These are phyloP conservation scores for Pseudogymnoascus sp. DNA, from an alignment of 2,329 filamentous ascomycete genomes.

Conservation along the genomic window DNA sequence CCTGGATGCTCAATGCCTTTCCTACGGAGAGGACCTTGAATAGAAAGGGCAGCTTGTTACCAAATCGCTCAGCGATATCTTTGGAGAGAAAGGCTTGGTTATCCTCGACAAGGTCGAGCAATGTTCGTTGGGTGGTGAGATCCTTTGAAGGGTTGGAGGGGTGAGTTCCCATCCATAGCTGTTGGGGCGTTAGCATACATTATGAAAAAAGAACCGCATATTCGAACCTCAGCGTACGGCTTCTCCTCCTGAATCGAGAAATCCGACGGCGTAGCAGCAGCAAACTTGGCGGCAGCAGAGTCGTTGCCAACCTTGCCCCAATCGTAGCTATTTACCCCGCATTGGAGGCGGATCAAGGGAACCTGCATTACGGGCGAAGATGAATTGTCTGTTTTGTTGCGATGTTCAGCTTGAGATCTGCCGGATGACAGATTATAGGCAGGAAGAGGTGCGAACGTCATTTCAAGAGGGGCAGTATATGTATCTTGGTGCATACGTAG, in stretches of 20 bases:
- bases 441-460: conserved; percentile 8
- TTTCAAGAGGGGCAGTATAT: conserved; percentile 3
- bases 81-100: conserved; percentile 75
- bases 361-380: conserved; percentile 34
- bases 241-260: conserved; percentile 77
- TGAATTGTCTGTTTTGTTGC: neutral
- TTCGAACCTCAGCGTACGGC: conserved; percentile 80
- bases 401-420: conserved; percentile 5
- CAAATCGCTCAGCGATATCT: conserved; percentile 67
- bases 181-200: conserved; percentile 16
- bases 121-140: conserved; percentile 69
- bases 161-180: conserved; percentile 99
- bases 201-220: conserved; percentile 51
- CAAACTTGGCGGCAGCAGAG: conserved; percentile 84
- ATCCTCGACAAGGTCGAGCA: conserved; percentile 80
- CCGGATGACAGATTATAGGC: conserved; percentile 3
- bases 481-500: neutral
- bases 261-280: conserved; percentile 71
- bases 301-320: conserved; percentile 91
- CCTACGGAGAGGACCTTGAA: conserved; percentile 96
- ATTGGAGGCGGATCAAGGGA: conserved; percentile 77
- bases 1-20: conserved; percentile 95
- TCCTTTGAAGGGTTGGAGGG: conserved; percentile 93
- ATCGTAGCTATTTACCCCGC: conserved; percentile 96
- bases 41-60: conserved; percentile 80